Evolutionary conservation across 2,329 filamentous ascomycete genomes (phyloP).

Genomic region (Domatiomyces catenatus): DNA sequence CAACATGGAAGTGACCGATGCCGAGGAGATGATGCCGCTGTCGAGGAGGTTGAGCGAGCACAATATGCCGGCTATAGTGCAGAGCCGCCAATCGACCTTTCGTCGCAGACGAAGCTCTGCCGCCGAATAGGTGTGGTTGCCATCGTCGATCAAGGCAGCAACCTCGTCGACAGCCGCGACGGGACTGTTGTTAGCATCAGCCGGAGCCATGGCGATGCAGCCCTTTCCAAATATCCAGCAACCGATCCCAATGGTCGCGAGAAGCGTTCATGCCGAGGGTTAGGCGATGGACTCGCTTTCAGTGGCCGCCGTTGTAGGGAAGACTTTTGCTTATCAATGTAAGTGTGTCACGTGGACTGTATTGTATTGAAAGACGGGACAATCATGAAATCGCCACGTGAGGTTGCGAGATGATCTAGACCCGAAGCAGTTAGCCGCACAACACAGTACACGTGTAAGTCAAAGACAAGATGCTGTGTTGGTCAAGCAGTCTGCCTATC

Average conservation of each 20-base stretch:
- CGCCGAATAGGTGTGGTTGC: neutral
- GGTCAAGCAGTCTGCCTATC: too few relatives aligned
- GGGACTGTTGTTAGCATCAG: neutral
- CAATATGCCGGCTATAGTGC: slow-evolving; percentile 55
- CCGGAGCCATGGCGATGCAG: neutral
- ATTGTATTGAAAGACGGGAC: neutral
- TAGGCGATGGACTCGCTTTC: neutral
- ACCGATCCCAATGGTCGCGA: neutral
- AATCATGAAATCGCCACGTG: too few relatives aligned
- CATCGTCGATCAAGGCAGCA: neutral
- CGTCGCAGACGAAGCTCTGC: slow-evolving; percentile 32
- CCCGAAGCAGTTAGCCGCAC: too few relatives aligned
- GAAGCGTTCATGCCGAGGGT: neutral
- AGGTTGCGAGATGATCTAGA: too few relatives aligned
- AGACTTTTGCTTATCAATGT: neutral
- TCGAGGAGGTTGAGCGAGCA: slow-evolving; percentile 56
- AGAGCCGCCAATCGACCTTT: slow-evolving; percentile 53
- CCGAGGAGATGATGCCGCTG: slow-evolving; percentile 53
- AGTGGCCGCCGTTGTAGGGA: neutral
- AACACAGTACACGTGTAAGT: too few relatives aligned
- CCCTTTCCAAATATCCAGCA: neutral
- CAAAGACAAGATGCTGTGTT: too few relatives aligned
- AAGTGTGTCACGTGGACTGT: neutral
- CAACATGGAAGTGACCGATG: slow-evolving; percentile 54
- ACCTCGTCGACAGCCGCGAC: neutral